Evolutionary conservation across 805 yeast species (phyloP), one percentile per base, ranked within the genome.

Genomic region (Metschnikowia lochheadii): DNA sequence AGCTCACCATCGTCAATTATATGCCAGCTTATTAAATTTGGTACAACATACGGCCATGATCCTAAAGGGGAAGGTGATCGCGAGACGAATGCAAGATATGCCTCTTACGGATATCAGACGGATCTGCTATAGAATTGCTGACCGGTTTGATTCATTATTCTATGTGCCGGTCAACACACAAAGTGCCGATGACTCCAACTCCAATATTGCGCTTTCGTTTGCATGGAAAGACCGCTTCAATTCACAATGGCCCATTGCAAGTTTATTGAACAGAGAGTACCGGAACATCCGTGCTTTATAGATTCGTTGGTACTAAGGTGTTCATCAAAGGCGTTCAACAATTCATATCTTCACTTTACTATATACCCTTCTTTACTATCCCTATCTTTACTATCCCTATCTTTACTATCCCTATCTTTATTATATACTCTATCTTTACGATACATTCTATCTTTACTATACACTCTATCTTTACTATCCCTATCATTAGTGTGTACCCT

Each of bases 161-260:
- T 65, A 59, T 45, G 64, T 64, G 3, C 68, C 68, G 6, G 56
- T 52, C 7, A 40, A 33, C 29, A 44, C 35, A 10, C 41, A 36
- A 8, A 34, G 35, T 8, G 49, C 36, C 8, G 53, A 38, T 10
- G 46, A 34, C 6, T 31, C 39, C 17, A 57, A 55, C 32, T 40
- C 54, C 17, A 48, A 46, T 17, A 37, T 41, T 35, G 53, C 59
- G 8, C 51, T 49, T 35, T 52, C 39, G 48, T 59, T 43, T 54
- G 50, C 48, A 48, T 64, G 57, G 59, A 48, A 45, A 4, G 66
- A 66, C 46, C 57, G 58, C 29, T 66, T 44, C 52, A 63, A 64
- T 46, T 58, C 66, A 48, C 60, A 60, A 61, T 66, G 70, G 70
- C 59, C 66, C 15, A 44, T 66, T 18, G 60, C 60, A 11, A 49